These are phyloP conservation scores for Tylopilus intermedius DNA, from an alignment of 768 basidiomycete genomes.

Conservation along the genomic window DNA sequence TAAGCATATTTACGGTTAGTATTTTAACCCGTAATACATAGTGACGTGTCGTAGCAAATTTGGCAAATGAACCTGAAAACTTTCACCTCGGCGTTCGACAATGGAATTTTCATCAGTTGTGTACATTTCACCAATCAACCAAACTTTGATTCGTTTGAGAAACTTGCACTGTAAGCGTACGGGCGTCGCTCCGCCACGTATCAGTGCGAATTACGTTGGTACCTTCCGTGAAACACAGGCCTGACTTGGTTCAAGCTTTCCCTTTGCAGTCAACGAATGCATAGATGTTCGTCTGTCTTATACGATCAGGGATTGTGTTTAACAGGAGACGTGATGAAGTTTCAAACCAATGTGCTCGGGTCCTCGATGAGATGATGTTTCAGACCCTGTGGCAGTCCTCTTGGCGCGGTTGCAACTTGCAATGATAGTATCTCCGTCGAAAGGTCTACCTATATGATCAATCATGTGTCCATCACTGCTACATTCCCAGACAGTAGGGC, in stretches of 20 bases:
- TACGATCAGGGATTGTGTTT: not conserved
- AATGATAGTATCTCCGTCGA: slow-evolving; percentile 7
- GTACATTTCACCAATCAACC: not conserved
- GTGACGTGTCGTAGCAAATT: not conserved
- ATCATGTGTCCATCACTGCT: not conserved
- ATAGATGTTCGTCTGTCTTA: not conserved
- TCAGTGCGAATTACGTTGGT: not conserved
- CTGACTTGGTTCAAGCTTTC: not conserved
- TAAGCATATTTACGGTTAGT: too few relatives aligned
- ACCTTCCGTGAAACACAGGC: not conserved
- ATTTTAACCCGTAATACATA: not conserved
- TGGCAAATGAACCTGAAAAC: too few relatives aligned
- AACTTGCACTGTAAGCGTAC: not conserved
- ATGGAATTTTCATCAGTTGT: not conserved
- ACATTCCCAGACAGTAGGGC: not conserved
- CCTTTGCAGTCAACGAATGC: not conserved
- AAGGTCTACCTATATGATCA: not conserved
- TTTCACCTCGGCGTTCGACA: too few relatives aligned
- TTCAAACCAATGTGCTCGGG: too few relatives aligned
- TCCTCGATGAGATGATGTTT: not conserved
- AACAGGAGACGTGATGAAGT: not conserved
- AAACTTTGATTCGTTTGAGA: too few relatives aligned
- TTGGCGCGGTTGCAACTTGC: not conserved
- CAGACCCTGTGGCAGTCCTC: not conserved
- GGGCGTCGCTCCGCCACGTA: not conserved